These are phyloP conservation scores for Leccinum subtestaceum DNA, from an alignment of 768 basidiomycete species.

Conservation along the genomic window DNA sequence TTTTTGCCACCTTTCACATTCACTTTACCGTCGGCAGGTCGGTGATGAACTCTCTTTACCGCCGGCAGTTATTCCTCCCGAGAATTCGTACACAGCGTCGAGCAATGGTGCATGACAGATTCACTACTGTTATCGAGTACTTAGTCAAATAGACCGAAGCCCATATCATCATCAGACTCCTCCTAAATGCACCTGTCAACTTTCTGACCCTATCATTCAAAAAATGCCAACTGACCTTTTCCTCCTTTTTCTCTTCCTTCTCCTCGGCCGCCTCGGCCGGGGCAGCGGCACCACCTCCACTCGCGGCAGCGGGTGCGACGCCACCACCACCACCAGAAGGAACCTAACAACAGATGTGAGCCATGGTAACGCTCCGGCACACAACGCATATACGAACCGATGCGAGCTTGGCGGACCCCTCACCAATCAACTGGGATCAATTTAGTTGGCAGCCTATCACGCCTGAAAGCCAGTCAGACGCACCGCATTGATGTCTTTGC, in stretches of 20 bases:
- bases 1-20: constrained; percentile 7
- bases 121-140: background rate
- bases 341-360: constrained; percentile 44
- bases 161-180: constrained; percentile 98
- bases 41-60: constrained; percentile 7
- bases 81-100: background rate
- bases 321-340: constrained; percentile 89
- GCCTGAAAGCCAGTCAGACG: constrained; percentile 21
- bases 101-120: constrained; percentile 3
- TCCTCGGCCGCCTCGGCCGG: constrained; percentile 62
- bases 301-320: constrained; percentile 47
- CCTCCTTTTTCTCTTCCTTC: constrained; percentile 87
- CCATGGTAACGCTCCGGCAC: constrained; percentile 6
- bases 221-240: constrained; percentile 57
- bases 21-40: constrained; percentile 27
- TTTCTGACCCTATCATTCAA: background rate
- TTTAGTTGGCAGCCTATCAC: background rate
- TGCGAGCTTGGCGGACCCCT: constrained; percentile 90
- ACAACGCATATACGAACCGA: constrained; percentile 58
- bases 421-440: constrained; percentile 71
- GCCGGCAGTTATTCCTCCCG: constrained; percentile 11
- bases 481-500: constrained; percentile 84
- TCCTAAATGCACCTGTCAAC: constrained; percentile 46
- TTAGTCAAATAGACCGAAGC: constrained; percentile 98
- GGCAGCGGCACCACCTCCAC: constrained; percentile 52